Evolutionary conservation across 805 yeast genomes (phyloP).

Genomic region (Yarrowia deformans): DNA sequence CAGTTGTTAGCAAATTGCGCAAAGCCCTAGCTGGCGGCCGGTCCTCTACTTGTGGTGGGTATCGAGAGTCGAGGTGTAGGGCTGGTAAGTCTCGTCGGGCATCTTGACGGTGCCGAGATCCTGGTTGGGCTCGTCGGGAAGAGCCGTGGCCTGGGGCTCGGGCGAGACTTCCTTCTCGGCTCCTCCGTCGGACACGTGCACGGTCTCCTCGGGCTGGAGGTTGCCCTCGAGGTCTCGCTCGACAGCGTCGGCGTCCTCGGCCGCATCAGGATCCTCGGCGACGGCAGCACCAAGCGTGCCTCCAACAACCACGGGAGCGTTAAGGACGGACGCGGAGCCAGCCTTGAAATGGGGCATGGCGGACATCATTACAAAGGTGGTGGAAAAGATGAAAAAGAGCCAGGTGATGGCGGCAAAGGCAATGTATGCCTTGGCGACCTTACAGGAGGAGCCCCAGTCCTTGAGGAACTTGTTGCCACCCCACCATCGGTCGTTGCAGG

Average conservation of each 20-base stretch:
- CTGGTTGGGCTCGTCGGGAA: background rate
- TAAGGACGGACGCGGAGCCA: background rate
- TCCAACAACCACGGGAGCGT: constrained; percentile 2
- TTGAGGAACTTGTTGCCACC: background rate
- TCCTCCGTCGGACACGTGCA: constrained; percentile 14
- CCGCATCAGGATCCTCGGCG: background rate
- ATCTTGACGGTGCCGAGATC: constrained; percentile 32
- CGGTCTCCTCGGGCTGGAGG: constrained; percentile 31
- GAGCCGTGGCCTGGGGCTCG: background rate
- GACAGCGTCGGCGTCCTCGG: background rate
- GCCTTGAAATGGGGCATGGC: constrained; percentile 19
- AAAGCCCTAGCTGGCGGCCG: too few species aligned
- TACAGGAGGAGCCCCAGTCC: constrained; percentile 6
- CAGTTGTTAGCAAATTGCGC: constrained; percentile 31
- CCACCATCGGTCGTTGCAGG: background rate
- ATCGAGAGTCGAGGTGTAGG: constrained; percentile 20
- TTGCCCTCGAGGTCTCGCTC: constrained; percentile 18
- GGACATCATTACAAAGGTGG: constrained; percentile 23
- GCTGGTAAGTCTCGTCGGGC: constrained; percentile 34
- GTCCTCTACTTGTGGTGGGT: constrained; percentile 14
- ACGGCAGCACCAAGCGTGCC: constrained; percentile 10
- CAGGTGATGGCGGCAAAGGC: constrained; percentile 40
- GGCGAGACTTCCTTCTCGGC: constrained; percentile 9
- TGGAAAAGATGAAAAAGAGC: constrained; percentile 34
- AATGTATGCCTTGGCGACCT: constrained; percentile 38